Evolutionary conservation across 306 rosid genomes (phyloP), one percentile per base, ranked within the genome.

Genomic region (Boehmeria nivea): DNA sequence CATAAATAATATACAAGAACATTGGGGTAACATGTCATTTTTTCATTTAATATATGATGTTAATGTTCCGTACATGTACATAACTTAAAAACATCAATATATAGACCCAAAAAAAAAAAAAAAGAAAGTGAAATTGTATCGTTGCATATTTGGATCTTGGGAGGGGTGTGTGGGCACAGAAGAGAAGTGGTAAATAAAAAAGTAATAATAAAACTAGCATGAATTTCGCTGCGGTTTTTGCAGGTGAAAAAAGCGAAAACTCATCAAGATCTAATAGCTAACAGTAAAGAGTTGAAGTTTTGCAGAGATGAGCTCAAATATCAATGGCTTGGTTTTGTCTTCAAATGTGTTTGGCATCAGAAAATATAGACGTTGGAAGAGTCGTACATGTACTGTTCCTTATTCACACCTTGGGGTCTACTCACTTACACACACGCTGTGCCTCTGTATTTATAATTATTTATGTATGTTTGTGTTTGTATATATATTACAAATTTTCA

Each of bases 241-340:
- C 57, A 51, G 57, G 31, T n/a, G 54, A 33, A 51, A 48, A 51
- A 51, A 51, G 57, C 40, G 57, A 51, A 51, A 26, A 51, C 57
- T 25, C 40, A 14, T 33, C 7, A 40, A 40, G 23, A 21, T 9
- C 10, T 16, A 1, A 8, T 43, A 13, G 4, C n/a, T n/a, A n/a
- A n/a, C n/a, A n/a, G n/a, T n/a, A n/a, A n/a, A n/a, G n/a, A n/a
- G n/a, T 43, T 15, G 4, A 10, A 3, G 14, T 42, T 42, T 12
- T 1, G 15, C 17, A 21, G 54, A 22, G 7, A 24, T 3, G 40
- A 17, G 57, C 42, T 28, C 59, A 13, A 31, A 28, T 28, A 20
- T 53, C 59, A 18, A 53, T 28, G 43, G 8, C 24, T 25, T 51
- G 28, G 54, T n/a, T 53, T 18, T 53, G 59, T 53, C 40, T 9